Conservation (phyloP, 192 early-diverging fungal species). For the Chytriomyces confervae region DNA sequence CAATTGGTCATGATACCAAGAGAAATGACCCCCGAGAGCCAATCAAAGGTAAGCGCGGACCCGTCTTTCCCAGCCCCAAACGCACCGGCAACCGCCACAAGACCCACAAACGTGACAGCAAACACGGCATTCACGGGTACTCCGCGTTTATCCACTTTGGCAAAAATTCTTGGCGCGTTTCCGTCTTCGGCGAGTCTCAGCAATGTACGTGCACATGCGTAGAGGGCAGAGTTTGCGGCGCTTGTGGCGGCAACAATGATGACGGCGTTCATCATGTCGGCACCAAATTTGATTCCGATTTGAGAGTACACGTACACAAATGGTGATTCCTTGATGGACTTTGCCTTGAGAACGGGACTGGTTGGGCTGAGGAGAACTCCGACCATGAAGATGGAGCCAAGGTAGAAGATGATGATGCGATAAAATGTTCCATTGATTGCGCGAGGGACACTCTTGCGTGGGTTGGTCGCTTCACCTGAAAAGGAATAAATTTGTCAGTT, state of each 20-base stretch:
- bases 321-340: conserved; percentile 59
- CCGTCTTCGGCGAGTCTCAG: conserved; percentile 66
- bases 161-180: conserved; percentile 65
- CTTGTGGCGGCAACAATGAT: conserved; percentile 71
- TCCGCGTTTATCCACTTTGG: conserved; percentile 52
- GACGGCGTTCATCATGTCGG: conserved; percentile 76
- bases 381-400: conserved; percentile 68
- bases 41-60: conserved; percentile 50
- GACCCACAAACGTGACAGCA: conserved; percentile 58
- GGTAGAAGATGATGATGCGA: conserved; percentile 82
- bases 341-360: conserved; percentile 54
- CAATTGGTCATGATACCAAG: conserved; percentile 6
- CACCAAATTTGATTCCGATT: conserved; percentile 57
- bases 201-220: conserved; percentile 70
- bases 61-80: conserved; percentile 43
- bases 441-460: conserved; percentile 60
- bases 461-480: conserved; percentile 85
- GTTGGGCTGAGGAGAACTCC: conserved; percentile 69
- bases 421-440: conserved; percentile 65
- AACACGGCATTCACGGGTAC: conserved; percentile 65
- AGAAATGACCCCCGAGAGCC: conserved; percentile 37
- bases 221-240: conserved; percentile 78
- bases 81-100: conserved; percentile 60
- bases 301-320: conserved; percentile 69
- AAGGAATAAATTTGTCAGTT: conserved; percentile 52